A percentile compares a stretch with the other conserved stretches of the same genome.
Evolutionary conservation across 805 yeast genomes (phyloP).

Genomic region (Yarrowia sp.): DNA sequence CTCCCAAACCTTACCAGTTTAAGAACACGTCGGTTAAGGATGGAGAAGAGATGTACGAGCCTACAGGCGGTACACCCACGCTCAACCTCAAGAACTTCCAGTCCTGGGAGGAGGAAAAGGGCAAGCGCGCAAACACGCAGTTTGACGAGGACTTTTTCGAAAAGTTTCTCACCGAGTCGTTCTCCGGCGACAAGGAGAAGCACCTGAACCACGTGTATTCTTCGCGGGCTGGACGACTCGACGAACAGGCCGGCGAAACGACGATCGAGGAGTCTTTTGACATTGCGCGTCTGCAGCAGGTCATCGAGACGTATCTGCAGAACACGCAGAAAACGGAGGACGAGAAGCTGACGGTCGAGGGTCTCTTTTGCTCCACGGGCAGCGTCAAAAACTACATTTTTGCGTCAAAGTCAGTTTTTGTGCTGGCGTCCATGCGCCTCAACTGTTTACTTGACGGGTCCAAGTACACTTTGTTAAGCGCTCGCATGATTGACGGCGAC

Average conservation of each 20-base stretch:
- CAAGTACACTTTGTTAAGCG: conserved; percentile 2
- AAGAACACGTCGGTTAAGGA: conserved; percentile 18
- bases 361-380: conserved; percentile 3
- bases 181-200: conserved; percentile 7
- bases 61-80: neutral
- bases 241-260: neutral
- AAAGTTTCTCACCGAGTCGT: conserved; percentile 9
- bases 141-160: conserved; percentile 24
- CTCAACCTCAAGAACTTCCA: conserved; percentile 2
- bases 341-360: conserved; percentile 17
- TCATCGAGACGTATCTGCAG: neutral
- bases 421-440: conserved; percentile 14
- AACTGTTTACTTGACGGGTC: conserved; percentile 11
- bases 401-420: conserved; percentile 11
- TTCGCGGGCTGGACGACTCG: neutral
- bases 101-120: conserved; percentile 23
- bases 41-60: conserved; percentile 22
- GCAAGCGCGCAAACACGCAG: conserved; percentile 7
- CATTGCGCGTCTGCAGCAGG: conserved; percentile 2
- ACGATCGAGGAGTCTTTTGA: conserved; percentile 16
- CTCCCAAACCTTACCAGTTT: conserved; percentile 1
- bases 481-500: conserved; percentile 19
- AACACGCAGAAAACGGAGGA: conserved; percentile 13
- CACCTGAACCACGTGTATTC: conserved; percentile 18
- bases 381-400: conserved; percentile 19